Evolutionary conservation across 2,329 filamentous ascomycete genomes (phyloP).

Genomic region (Ilyonectria sp.): DNA sequence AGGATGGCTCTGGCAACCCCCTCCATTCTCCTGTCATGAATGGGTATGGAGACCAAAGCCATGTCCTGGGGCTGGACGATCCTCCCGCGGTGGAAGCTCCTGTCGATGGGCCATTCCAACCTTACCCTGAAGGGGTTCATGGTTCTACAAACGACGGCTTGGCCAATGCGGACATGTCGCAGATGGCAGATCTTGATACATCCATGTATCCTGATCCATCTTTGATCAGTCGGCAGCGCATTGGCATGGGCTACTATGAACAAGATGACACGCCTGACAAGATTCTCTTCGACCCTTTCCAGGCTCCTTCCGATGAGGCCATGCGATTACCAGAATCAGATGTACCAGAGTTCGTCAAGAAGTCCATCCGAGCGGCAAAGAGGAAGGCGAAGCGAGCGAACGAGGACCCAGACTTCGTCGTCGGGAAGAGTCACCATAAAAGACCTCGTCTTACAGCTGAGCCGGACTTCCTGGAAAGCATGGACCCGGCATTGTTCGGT

Average conservation of each 20-base stretch:
- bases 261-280: slow-evolving; percentile 71
- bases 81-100: slow-evolving; percentile 24
- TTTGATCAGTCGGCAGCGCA: slow-evolving; percentile 62
- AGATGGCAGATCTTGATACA: slow-evolving; percentile 49
- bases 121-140: slow-evolving; percentile 30
- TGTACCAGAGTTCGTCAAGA: slow-evolving; percentile 69
- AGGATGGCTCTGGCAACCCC: slow-evolving; percentile 20
- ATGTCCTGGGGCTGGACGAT: slow-evolving; percentile 48
- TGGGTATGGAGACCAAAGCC: slow-evolving; percentile 52
- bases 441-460: slow-evolving; percentile 52
- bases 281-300: slow-evolving; percentile 73
- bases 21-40: slow-evolving; percentile 36
- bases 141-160: neutral
- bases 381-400: slow-evolving; percentile 67
- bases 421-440: slow-evolving; percentile 61
- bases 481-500: slow-evolving; percentile 70
- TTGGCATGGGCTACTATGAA: slow-evolving; percentile 74
- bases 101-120: slow-evolving; percentile 22
- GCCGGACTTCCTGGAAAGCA: slow-evolving; percentile 55
- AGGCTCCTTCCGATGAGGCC: slow-evolving; percentile 64
- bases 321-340: slow-evolving; percentile 61
- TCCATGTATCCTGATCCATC: slow-evolving; percentile 66
- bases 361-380: slow-evolving; percentile 68
- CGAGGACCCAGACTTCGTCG: slow-evolving; percentile 69
- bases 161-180: slow-evolving; percentile 35